phyloP scores from a whole-genome alignment of 1,139 yeast species.

The Suhomyces bribrorum region DNA sequence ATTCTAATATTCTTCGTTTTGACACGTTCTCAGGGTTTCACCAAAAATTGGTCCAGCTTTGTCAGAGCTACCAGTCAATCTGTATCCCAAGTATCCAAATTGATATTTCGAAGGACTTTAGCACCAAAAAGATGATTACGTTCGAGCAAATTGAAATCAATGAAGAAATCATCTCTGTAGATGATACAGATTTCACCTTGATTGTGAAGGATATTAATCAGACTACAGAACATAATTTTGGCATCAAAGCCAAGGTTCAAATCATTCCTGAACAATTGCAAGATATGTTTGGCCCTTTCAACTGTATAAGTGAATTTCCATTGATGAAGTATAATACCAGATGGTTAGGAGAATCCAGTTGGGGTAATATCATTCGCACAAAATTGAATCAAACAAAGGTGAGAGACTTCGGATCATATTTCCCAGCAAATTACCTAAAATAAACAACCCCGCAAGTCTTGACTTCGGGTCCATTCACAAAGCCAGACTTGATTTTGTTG shows the following conservation, averaged over 20 bases:
- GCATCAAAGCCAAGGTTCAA: slow-evolving; percentile 17
- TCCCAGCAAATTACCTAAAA: too few relatives aligned
- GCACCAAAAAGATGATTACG: slow-evolving; percentile 21
- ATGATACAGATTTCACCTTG: slow-evolving; percentile 13
- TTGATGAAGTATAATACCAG: slow-evolving; percentile 14
- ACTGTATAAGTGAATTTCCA: slow-evolving; percentile 13
- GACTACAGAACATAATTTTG: slow-evolving; percentile 18
- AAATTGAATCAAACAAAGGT: background rate
- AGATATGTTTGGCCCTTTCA: slow-evolving; percentile 5
- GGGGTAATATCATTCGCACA: slow-evolving; percentile 1
- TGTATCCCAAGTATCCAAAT: slow-evolving; percentile 24
- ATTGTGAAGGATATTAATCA: slow-evolving; percentile 20
- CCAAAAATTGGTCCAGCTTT: slow-evolving; percentile 16
- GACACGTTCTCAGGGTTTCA: slow-evolving; percentile 21
- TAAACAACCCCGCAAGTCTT: too few relatives aligned
- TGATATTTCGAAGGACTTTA: slow-evolving; percentile 22
- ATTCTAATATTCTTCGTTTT: slow-evolving; percentile 24
- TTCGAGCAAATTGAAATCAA: slow-evolving; percentile 27
- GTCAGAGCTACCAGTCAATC: slow-evolving; percentile 20
- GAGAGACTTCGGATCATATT: background rate
- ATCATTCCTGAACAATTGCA: slow-evolving; percentile 7
- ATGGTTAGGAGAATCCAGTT: slow-evolving; percentile 16
- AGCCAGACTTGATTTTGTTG: too few relatives aligned
- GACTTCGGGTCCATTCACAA: too few relatives aligned
- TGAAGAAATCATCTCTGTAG: slow-evolving; percentile 19